These are phyloP conservation scores for Podochytrium sp. DNA, from an alignment of 192 early-diverging fungal genomes.

Conservation along the genomic window DNA sequence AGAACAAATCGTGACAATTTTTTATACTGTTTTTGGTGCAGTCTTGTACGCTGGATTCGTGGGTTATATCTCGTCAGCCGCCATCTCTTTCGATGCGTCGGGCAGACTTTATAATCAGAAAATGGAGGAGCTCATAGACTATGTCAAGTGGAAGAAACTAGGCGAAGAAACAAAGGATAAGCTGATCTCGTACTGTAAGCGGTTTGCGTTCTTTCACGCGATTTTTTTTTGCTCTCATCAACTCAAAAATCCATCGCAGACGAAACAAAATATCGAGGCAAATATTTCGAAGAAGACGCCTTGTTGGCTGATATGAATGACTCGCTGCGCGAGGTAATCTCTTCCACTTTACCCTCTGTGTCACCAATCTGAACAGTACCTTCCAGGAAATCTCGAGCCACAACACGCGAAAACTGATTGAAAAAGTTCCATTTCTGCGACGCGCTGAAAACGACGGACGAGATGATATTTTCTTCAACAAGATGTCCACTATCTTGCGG, in stretches of 20 bases:
- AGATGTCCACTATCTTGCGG: conserved; percentile 13
- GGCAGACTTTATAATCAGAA: conserved; percentile 32
- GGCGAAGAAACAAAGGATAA: conserved; percentile 30
- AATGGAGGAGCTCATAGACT: conserved; percentile 42
- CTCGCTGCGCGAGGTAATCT: conserved; percentile 41
- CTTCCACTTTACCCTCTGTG: not conserved
- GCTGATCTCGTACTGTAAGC: conserved; percentile 38
- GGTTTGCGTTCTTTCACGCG: too few relatives aligned
- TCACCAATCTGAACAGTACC: not conserved
- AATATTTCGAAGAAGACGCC: conserved; percentile 35
- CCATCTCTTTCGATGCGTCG: conserved; percentile 24
- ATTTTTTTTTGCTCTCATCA: not conserved
- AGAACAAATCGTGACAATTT: not conserved
- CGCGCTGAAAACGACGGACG: conserved; percentile 25
- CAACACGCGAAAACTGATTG: conserved; percentile 32
- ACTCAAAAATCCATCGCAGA: not conserved
- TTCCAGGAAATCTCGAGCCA: conserved; percentile 31
- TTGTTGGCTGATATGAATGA: conserved; percentile 41
- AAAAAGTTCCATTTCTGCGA: conserved; percentile 36
- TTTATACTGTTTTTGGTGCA: conserved; percentile 12
- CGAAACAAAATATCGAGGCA: conserved; percentile 42
- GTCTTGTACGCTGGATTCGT: conserved; percentile 29
- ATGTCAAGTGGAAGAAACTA: conserved; percentile 41
- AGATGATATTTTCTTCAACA: conserved; percentile 23
- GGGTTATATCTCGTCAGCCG: conserved; percentile 27